Conservation (phyloP, 805 yeast species). For the Kodamaea kakaduensis region DNA sequence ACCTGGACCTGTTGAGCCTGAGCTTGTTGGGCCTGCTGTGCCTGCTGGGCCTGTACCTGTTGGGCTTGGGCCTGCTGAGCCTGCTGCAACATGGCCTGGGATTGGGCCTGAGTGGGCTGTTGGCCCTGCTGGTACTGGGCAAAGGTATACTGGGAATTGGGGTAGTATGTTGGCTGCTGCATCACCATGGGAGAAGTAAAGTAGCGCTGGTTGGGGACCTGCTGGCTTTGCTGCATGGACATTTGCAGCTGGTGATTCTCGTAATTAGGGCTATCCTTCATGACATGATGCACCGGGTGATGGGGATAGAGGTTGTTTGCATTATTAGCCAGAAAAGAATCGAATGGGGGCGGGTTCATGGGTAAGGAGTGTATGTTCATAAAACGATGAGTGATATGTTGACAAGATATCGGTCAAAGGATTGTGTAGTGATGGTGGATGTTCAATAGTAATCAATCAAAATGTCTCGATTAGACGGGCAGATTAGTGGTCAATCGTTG, state of each 20-base stretch:
- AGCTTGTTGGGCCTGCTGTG: conserved; percentile 4
- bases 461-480: no score
- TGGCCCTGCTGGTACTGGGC: conserved; percentile 10
- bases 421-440: no score
- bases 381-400: neutral
- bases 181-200: conserved; percentile 22
- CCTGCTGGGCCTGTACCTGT: conserved; percentile 8
- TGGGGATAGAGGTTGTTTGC: conserved; percentile 8
- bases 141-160: conserved; percentile 13
- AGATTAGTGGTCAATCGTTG: no score
- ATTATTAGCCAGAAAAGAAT: conserved; percentile 7
- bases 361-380: conserved; percentile 1
- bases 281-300: conserved; percentile 10
- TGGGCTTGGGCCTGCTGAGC: conserved; percentile 13
- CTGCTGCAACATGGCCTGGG: conserved; percentile 12
- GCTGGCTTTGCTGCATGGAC: conserved; percentile 7
- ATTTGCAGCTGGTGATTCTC: conserved; percentile 10
- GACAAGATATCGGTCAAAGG: no score
- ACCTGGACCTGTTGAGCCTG: conserved; percentile 9
- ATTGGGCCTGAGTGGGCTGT: conserved; percentile 12
- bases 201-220: conserved; percentile 15
- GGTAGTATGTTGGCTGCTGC: conserved; percentile 21
- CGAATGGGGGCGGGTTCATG: conserved; percentile 11
- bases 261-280: conserved; percentile 4
- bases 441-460: no score